These are phyloP conservation scores for Limtongozyma cylindracea DNA, from an alignment of 805 yeast genomes.

Conservation along the genomic window DNA sequence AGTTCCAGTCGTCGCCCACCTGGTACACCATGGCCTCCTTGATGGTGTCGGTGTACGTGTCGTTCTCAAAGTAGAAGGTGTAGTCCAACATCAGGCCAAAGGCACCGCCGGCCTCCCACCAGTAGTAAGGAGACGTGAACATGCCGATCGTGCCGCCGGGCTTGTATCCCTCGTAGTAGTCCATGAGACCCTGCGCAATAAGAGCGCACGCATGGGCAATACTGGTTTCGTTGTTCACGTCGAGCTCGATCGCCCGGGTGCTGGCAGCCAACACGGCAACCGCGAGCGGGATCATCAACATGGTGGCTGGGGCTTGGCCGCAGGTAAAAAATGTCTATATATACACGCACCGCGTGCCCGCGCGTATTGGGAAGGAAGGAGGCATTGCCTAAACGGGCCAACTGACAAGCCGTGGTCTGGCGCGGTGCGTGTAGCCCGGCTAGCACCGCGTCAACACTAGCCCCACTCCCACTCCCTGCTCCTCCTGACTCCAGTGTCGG, in stretches of 20 bases:
- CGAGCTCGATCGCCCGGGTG: conserved; percentile 6
- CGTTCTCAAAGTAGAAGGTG: conserved; percentile 12
- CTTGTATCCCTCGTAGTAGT: conserved; percentile 15
- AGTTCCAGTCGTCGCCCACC: conserved; percentile 14
- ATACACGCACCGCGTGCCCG: not conserved
- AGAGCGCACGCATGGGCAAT: conserved; percentile 14
- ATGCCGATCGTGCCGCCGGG: conserved; percentile 20
- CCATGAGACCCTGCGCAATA: conserved; percentile 13
- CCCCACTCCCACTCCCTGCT: no score
- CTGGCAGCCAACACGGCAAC: not conserved
- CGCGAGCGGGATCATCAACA: not conserved
- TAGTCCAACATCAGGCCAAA: conserved; percentile 20
- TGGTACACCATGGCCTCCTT: conserved; percentile 16
- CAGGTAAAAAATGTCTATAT: not conserved
- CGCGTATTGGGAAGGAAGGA: not conserved
- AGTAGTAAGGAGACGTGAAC: conserved; percentile 18
- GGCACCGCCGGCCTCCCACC: conserved; percentile 29
- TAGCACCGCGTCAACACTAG: no score
- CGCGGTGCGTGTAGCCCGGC: not conserved
- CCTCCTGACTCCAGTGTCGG: no score
- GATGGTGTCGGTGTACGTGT: conserved; percentile 7
- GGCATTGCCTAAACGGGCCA: not conserved
- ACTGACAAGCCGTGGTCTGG: not conserved
- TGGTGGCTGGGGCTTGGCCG: not conserved
- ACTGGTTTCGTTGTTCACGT: conserved; percentile 10